These are phyloP conservation scores for Nakazawaea anatomiae DNA, from an alignment of 805 yeast species.

Conservation along the genomic window DNA sequence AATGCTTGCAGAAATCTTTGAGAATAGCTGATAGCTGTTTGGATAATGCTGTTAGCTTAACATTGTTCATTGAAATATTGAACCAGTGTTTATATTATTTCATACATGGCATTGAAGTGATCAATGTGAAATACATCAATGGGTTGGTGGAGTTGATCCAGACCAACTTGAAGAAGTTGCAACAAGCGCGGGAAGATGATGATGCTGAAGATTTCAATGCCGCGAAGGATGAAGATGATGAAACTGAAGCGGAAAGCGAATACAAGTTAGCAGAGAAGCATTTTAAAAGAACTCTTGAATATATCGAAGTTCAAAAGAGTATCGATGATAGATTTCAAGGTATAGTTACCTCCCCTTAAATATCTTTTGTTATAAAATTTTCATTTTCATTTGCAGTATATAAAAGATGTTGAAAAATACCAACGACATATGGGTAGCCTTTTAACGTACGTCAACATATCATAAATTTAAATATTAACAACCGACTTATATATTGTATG, in stretches of 20 bases:
- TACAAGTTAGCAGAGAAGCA: conserved; percentile 40
- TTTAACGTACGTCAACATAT: background rate
- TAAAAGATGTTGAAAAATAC: background rate
- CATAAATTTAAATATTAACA: background rate
- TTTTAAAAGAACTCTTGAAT: conserved; percentile 68
- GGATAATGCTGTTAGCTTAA: conserved; percentile 69
- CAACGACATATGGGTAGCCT: background rate
- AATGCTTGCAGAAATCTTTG: conserved; percentile 82
- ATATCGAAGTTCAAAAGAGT: conserved; percentile 61
- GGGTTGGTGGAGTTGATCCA: conserved; percentile 81
- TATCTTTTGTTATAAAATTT: background rate
- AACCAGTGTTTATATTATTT: conserved; percentile 82
- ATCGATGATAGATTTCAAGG: conserved; percentile 64
- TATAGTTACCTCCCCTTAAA: conserved; percentile 21
- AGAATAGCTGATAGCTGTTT: conserved; percentile 92
- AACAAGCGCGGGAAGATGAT: conserved; percentile 17
- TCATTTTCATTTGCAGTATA: background rate
- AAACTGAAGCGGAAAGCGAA: conserved; percentile 13
- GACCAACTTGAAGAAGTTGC: conserved; percentile 49
- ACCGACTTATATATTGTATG: background rate
- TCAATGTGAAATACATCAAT: conserved; percentile 71
- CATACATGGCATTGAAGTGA: conserved; percentile 68
- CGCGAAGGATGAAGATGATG: conserved; percentile 22
- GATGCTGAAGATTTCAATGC: conserved; percentile 12
- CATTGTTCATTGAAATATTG: conserved; percentile 83